Base-by-base conservation (phyloP, 495 filamentous ascomycete genomes). In the Astrocystis sublimbata region DNA sequence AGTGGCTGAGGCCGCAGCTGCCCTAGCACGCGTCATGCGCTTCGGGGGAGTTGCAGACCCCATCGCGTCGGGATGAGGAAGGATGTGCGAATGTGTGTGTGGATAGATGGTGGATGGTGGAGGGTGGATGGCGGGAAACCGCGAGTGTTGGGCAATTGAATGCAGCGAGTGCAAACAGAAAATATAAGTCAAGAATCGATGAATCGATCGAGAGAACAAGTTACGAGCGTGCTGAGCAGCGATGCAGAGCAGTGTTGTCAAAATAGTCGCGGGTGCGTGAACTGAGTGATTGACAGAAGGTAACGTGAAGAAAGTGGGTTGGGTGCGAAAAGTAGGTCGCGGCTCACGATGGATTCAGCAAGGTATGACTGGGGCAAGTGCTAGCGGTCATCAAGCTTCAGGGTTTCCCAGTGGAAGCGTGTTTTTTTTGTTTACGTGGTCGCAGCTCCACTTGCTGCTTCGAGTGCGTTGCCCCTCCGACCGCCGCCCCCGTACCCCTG, bases 11-110 rank as follows among this genome's bases (percentile, higher is more conserved):
- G 70, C 74, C 41, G 66, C 66, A 64, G 72, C 75, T 38, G 84
- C 82, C 62, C 84, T 75, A 46, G 84, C 82, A 61, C 85, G 79
- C 55, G 85, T 87, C 60, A 85, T 78, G 54, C 85, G 81, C 68
- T 86, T 85, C 30, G 83, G 84, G 19, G 70, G 70, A 59, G 57
- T 60, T 78, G 83, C 30, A 78, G 81, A 68, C 78, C 78, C 60
- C 78, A 75, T 73, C 24, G 58, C 36, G 57, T 51, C 51, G 30
- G 47, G 41, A 13, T 36, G 33, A 36, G 13, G 6, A 36, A 13
- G 3, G 49, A 60, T 21, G 30, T 40, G 17, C 17, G 38, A 36
- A 46, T n/a, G 46, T 13, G 33, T 6, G n/a, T n/a, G n/a, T n/a
- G n/a, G n/a, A n/a, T n/a, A n/a, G n/a, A n/a, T n/a, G n/a, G n/a